A percentile compares a stretch with the other conserved stretches of the same genome.
Conservation (phyloP, 2,329 filamentous ascomycete species). For the Didymosphaeria variabile region DNA sequence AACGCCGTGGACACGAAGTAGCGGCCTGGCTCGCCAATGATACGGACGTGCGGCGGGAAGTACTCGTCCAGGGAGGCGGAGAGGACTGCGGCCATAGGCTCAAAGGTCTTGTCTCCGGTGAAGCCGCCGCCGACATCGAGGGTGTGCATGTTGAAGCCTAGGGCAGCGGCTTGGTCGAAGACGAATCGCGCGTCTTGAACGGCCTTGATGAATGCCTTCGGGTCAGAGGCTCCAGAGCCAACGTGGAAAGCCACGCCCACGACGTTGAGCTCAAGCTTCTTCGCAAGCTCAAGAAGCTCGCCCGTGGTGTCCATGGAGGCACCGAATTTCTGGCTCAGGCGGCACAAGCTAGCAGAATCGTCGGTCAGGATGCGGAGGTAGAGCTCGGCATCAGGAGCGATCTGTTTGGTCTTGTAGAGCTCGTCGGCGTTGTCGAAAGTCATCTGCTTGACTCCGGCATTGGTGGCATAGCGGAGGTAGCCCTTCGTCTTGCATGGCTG, state of each 20-base stretch:
- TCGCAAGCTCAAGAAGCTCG: slow-evolving; percentile 80
- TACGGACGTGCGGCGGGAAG: slow-evolving; percentile 81
- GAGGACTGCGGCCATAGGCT: slow-evolving; percentile 85
- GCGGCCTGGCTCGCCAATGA: slow-evolving; percentile 96
- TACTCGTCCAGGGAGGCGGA: slow-evolving; percentile 83
- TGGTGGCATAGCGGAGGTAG: slow-evolving; percentile 89
- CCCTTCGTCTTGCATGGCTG: slow-evolving; percentile 99
- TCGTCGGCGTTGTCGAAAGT: slow-evolving; percentile 99
- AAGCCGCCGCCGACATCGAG: slow-evolving; percentile 96
- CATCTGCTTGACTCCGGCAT: slow-evolving; percentile 92
- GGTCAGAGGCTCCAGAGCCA: slow-evolving; percentile 93
- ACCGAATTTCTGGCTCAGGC: slow-evolving; percentile 96
- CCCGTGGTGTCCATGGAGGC: slow-evolving; percentile 85
- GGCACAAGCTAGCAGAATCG: slow-evolving; percentile 92
- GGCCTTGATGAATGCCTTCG: slow-evolving; percentile 88
- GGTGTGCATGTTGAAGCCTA: slow-evolving; percentile 84
- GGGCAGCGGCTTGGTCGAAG: slow-evolving; percentile 80
- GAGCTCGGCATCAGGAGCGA: slow-evolving; percentile 88
- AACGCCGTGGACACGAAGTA: slow-evolving; percentile 96
- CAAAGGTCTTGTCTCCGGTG: slow-evolving; percentile 88
- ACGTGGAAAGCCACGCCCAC: slow-evolving; percentile 98
- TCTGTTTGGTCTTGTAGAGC: slow-evolving; percentile 95
- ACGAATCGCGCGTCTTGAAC: slow-evolving; percentile 88
- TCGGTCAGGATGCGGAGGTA: slow-evolving; percentile 96
- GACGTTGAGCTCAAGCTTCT: slow-evolving; percentile 84